Conservation (phyloP, 495 filamentous ascomycete genomes). For the Aspergillus baeticus region DNA sequence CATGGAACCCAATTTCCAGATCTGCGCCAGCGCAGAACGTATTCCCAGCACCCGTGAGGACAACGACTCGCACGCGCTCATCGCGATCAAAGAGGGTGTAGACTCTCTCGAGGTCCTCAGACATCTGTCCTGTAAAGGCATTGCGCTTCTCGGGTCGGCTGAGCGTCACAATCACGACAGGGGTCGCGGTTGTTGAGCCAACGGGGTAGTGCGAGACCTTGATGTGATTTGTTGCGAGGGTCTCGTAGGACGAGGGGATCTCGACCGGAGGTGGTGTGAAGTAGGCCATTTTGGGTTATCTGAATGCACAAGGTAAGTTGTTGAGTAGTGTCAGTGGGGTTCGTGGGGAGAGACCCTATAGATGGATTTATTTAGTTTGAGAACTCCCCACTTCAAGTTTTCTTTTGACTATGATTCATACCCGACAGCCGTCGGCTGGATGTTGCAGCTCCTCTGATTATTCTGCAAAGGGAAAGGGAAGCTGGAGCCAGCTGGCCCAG, state of each 20-base stretch:
- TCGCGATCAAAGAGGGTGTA: slow-evolving; percentile 56
- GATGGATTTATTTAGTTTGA: background rate
- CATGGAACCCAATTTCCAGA: slow-evolving; percentile 51
- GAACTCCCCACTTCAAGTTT: too few relatives aligned
- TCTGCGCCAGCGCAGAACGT: slow-evolving; percentile 69
- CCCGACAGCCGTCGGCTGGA: background rate
- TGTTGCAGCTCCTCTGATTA: background rate
- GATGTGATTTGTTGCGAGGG: slow-evolving; percentile 50
- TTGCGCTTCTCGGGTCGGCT: slow-evolving; percentile 60
- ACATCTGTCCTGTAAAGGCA: slow-evolving; percentile 61
- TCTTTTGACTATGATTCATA: background rate
- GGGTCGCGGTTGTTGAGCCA: slow-evolving; percentile 47
- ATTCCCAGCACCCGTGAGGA: slow-evolving; percentile 57
- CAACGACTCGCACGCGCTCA: slow-evolving; percentile 54
- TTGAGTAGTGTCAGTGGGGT: background rate
- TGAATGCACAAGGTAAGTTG: background rate
- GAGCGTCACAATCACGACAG: slow-evolving; percentile 55
- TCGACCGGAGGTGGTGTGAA: slow-evolving; percentile 23
- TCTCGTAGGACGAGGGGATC: slow-evolving; percentile 39
- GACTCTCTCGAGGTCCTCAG: slow-evolving; percentile 50
- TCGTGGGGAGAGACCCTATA: background rate
- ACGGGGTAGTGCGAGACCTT: slow-evolving; percentile 52
- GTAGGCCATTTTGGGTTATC: slow-evolving; percentile 50
- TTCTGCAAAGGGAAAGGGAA: background rate
- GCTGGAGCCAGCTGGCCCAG: background rate